Evolutionary conservation across 2,329 filamentous ascomycete genomes (phyloP).

Genomic region (Ceratocystis destructans): DNA sequence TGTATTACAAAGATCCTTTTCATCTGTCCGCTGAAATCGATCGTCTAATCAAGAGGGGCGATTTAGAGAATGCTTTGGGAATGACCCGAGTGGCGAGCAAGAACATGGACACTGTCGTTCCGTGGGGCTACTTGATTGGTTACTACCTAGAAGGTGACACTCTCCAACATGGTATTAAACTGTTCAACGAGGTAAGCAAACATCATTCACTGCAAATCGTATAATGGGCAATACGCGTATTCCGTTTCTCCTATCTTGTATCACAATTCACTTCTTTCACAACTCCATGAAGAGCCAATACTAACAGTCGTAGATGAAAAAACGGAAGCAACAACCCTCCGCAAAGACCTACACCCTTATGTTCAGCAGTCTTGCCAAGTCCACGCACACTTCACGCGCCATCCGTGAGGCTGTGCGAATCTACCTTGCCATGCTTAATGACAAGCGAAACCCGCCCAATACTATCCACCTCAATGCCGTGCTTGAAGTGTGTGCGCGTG

Average conservation of each 20-base stretch:
- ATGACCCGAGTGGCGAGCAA: slow-evolving; percentile 58
- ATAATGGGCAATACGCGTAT: not conserved
- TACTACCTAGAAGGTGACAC: slow-evolving; percentile 50
- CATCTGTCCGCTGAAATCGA: slow-evolving; percentile 57
- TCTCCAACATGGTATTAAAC: slow-evolving; percentile 53
- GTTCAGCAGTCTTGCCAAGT: slow-evolving; percentile 57
- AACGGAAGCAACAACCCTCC: slow-evolving; percentile 68
- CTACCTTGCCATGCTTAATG: slow-evolving; percentile 59
- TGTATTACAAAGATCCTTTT: slow-evolving; percentile 53
- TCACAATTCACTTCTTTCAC: not conserved
- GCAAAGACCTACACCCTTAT: slow-evolving; percentile 72
- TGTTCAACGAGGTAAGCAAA: slow-evolving; percentile 67
- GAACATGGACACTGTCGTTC: slow-evolving; percentile 50
- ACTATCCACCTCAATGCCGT: slow-evolving; percentile 80
- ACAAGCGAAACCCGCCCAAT: slow-evolving; percentile 52
- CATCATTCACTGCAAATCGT: not conserved
- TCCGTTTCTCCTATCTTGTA: not conserved
- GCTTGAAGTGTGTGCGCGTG: slow-evolving; percentile 65
- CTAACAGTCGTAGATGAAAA: slow-evolving; percentile 65
- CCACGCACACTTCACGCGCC: slow-evolving; percentile 43
- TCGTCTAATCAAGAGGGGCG: slow-evolving; percentile 42
- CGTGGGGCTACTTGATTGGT: slow-evolving; percentile 78
- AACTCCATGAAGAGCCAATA: slow-evolving; percentile 20
- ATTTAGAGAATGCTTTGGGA: slow-evolving; percentile 52
- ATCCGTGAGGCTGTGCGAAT: slow-evolving; percentile 57